phyloP scores from a whole-genome alignment of 192 early-diverging fungal genomes.

The Coemansia asiatica region DNA sequence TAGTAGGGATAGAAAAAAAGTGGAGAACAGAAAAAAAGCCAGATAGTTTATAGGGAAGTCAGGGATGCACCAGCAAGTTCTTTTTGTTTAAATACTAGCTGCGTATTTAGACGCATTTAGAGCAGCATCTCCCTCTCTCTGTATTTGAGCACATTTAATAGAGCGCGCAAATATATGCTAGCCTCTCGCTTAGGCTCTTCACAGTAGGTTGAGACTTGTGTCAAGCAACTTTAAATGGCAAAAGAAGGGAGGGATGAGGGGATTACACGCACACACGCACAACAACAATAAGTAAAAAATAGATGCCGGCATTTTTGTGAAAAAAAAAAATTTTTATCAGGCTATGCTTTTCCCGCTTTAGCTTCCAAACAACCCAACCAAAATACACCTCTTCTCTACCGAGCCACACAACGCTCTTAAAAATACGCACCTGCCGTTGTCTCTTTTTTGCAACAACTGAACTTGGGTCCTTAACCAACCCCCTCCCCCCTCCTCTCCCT shows the following conservation, averaged over 20 bases:
- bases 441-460: background rate
- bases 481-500: background rate
- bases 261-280: background rate
- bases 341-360: background rate
- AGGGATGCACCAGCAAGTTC: background rate
- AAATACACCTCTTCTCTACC: background rate
- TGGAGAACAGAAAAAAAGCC: background rate
- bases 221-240: background rate
- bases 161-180: background rate
- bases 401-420: background rate
- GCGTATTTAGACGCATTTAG: background rate
- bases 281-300: background rate
- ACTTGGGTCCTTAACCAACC: background rate
- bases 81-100: background rate
- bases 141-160: background rate
- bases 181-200: background rate
- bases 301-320: background rate
- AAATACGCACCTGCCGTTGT: background rate
- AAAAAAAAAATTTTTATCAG: background rate
- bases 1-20: constrained; percentile 4
- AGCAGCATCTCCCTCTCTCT: background rate
- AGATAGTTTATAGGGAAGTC: background rate
- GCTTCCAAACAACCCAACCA: background rate
- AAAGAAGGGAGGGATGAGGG: background rate
- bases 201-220: background rate